Evolutionary conservation across 2,329 filamentous ascomycete species (phyloP), one percentile per base, ranked within the genome.

Genomic region (Pseudopithomyces chartarum): DNA sequence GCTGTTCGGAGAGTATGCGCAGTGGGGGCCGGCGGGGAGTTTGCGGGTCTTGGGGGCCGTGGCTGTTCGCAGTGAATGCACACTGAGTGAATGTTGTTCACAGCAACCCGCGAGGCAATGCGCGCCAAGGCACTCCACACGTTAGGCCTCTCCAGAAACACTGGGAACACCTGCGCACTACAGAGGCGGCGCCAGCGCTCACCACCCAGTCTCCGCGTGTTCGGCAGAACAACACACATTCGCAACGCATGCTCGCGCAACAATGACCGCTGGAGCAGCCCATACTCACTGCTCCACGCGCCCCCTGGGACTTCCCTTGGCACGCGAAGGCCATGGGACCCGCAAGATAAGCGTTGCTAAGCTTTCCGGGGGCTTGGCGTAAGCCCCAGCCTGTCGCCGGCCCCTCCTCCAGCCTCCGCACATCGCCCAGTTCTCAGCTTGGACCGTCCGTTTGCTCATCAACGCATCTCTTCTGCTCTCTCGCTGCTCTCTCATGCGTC

Each of bases 331-430:
- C n/a, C 26, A 47, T 20, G 17, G 15, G 47, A 15, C 26, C 34
- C 48, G 20, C 38, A 6, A 54, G 58, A 62, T 59, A 71, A 71
- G 68, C 67, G 57, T 69, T 60, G 60, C 60, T 66, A 70, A 66
- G 62, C 66, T 62, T 62, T 65, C 20, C 43, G 29, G 23, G 32
- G 20, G 29, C 57, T 65, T 52, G 63, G 63, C 57, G 45, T 44
- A 39, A 17, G 49, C 26, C 12, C 46, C 45, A 36, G 32, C 47
- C 32, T n/a, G 50, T 13, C 34, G 15, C 53, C 61, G 50, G 57
- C 53, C 61, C 58, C 58, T 40, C 47, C 47, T 42, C 47, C 48
- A 51, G 64, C 66, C 67, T 59, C 59, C 63, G 43, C 61, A 57
- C 56, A 42, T 40, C 22, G 48, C 48, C 26, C 33, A 40, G 8